Conservation (phyloP, 306 rosid genomes). For the Cicer judaicum region DNA sequence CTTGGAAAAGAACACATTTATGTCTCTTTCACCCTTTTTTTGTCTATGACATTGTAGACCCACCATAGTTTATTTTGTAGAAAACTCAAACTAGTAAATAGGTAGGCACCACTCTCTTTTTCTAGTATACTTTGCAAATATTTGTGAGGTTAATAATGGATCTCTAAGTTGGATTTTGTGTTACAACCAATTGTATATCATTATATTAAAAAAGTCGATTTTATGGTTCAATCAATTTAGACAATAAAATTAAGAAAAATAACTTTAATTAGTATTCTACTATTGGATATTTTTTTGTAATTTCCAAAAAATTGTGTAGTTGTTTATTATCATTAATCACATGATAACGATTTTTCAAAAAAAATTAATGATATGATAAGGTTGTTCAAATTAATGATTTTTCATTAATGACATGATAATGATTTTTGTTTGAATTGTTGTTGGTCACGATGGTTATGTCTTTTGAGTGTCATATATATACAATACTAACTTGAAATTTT, state of each 20-base stretch:
- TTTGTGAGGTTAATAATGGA: too few relatives aligned
- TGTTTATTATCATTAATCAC: background rate
- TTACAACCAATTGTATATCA: too few relatives aligned
- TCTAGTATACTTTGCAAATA: background rate
- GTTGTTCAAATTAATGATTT: background rate
- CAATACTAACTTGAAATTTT: background rate
- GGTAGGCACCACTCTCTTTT: background rate
- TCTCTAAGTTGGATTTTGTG: background rate
- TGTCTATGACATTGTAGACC: background rate
- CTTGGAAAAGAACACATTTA: background rate
- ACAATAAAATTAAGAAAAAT: too few relatives aligned
- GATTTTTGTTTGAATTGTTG: too few relatives aligned
- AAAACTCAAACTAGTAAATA: constrained; percentile 1
- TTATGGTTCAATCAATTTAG: background rate
- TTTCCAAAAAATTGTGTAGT: background rate
- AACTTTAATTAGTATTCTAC: background rate
- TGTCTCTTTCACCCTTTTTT: background rate
- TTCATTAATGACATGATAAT: too few relatives aligned
- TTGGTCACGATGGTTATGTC: too few relatives aligned
- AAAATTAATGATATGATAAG: background rate
- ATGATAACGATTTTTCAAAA: too few relatives aligned
- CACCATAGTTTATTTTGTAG: background rate
- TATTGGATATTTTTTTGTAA: background rate
- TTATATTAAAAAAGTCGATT: background rate
- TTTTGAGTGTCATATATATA: too few relatives aligned